Evolutionary conservation across 2,329 filamentous ascomycete species (phyloP).

Genomic region (Septoria petroselini): DNA sequence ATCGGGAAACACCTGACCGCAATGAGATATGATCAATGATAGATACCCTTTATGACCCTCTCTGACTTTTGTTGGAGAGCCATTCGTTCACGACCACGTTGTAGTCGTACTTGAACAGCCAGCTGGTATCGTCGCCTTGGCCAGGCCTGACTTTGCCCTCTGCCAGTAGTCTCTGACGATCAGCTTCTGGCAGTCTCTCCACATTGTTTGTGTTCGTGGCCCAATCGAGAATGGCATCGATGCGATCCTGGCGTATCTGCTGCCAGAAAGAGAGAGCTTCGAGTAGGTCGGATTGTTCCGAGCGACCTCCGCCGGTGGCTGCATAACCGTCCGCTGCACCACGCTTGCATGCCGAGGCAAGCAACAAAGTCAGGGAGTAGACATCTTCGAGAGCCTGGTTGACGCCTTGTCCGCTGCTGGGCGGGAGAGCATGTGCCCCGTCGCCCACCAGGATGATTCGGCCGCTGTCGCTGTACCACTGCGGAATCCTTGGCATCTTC

Average conservation of each 20-base stretch:
- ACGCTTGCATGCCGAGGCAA: constrained; percentile 13
- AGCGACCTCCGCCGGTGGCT: not conserved
- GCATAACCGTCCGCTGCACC: not conserved
- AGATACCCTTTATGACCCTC: not conserved
- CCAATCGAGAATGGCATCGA: constrained; percentile 28
- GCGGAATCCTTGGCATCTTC: constrained; percentile 41
- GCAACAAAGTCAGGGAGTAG: constrained; percentile 46
- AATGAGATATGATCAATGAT: not conserved
- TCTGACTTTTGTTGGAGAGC: constrained; percentile 4
- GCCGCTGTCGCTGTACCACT: constrained; percentile 43
- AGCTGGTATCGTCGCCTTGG: constrained; percentile 23
- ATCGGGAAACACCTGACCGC: not conserved
- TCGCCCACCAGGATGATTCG: constrained; percentile 56
- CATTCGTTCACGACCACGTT: constrained; percentile 23
- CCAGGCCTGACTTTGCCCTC: constrained; percentile 23
- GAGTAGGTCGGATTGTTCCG: constrained; percentile 3
- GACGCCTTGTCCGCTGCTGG: constrained; percentile 55
- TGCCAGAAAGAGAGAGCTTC: constrained; percentile 27
- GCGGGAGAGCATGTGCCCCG: constrained; percentile 56
- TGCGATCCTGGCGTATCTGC: constrained; percentile 25
- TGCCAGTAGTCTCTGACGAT: constrained; percentile 21
- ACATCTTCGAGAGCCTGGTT: constrained; percentile 57
- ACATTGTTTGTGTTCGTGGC: constrained; percentile 25
- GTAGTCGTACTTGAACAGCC: constrained; percentile 23
- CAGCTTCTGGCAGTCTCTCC: constrained; percentile 26